These are phyloP conservation scores for Physcia stellaris DNA, from an alignment of 495 filamentous ascomycete genomes.

Conservation along the genomic window DNA sequence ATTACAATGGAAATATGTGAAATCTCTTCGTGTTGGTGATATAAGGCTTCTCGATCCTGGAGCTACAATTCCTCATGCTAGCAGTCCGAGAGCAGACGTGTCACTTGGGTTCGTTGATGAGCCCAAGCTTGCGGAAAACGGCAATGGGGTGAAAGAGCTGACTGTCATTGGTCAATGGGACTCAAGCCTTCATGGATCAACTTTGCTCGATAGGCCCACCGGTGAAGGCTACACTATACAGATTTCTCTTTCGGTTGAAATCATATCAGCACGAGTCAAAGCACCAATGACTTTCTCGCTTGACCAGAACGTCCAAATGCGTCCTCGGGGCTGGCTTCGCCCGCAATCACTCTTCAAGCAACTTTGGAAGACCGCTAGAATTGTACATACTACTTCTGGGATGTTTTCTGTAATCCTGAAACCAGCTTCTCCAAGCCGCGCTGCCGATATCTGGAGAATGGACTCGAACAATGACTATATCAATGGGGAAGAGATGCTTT, in stretches of 20 bases:
- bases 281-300: constrained; percentile 76
- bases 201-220: constrained; percentile 78
- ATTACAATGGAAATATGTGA: constrained; percentile 74
- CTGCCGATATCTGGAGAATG: constrained; percentile 92
- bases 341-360: constrained; percentile 76
- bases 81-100: constrained; percentile 56
- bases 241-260: constrained; percentile 71
- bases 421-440: constrained; percentile 78
- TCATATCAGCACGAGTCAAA: constrained; percentile 62
- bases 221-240: constrained; percentile 85
- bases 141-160: constrained; percentile 83
- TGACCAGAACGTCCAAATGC: constrained; percentile 65
- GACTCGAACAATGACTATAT: constrained; percentile 87
- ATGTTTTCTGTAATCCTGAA: constrained; percentile 78
- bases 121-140: constrained; percentile 64
- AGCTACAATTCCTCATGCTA: constrained; percentile 70
- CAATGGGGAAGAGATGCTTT: constrained; percentile 80
- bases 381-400: constrained; percentile 72
- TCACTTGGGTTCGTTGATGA: constrained; percentile 60
- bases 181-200: constrained; percentile 79
- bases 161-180: constrained; percentile 89
- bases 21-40: constrained; percentile 57
- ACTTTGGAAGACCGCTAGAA: constrained; percentile 69
- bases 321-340: constrained; percentile 71
- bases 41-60: constrained; percentile 71